phyloP scores from a whole-genome alignment of 345 rosid species.

The Syzygium aromaticum region DNA sequence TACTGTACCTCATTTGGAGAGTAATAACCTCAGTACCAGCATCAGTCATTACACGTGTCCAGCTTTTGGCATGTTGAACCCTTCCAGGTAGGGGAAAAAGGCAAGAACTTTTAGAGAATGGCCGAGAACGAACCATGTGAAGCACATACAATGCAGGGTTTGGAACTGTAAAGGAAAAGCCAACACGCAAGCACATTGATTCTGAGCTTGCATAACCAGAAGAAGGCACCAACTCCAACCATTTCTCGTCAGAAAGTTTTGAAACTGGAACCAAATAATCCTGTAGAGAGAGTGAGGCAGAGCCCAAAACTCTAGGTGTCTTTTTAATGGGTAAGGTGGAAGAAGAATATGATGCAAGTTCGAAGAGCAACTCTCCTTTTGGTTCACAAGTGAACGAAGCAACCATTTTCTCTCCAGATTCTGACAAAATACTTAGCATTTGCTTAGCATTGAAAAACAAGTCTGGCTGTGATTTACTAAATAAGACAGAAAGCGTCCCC shows the following conservation, averaged over 20 bases:
- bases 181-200: slow-evolving; percentile 53
- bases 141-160: slow-evolving; percentile 37
- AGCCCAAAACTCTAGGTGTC: slow-evolving; percentile 44
- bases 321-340: slow-evolving; percentile 32
- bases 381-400: slow-evolving; percentile 77
- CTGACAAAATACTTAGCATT: slow-evolving; percentile 44
- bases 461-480: slow-evolving; percentile 70
- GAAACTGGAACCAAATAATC: slow-evolving; percentile 56
- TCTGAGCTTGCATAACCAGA: slow-evolving; percentile 22
- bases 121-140: slow-evolving; percentile 36
- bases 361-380: slow-evolving; percentile 64
- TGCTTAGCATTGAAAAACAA: slow-evolving; percentile 46
- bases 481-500: slow-evolving; percentile 52
- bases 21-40: slow-evolving; percentile 53
- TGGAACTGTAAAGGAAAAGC: slow-evolving; percentile 69
- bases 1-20: slow-evolving; percentile 77
- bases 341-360: slow-evolving; percentile 49
- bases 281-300: slow-evolving; percentile 41
- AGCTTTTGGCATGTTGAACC: slow-evolving; percentile 30
- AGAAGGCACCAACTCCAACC: slow-evolving; percentile 58
- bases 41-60: slow-evolving; percentile 39
- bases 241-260: slow-evolving; percentile 60
- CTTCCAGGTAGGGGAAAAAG: slow-evolving; percentile 47
- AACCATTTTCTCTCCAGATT: slow-evolving; percentile 55
- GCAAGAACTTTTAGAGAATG: slow-evolving; percentile 44